Percentiles rank a stretch among this genome's conserved stretches.
Conservation (phyloP, 805 yeast genomes). For the Starmerella cellae region DNA sequence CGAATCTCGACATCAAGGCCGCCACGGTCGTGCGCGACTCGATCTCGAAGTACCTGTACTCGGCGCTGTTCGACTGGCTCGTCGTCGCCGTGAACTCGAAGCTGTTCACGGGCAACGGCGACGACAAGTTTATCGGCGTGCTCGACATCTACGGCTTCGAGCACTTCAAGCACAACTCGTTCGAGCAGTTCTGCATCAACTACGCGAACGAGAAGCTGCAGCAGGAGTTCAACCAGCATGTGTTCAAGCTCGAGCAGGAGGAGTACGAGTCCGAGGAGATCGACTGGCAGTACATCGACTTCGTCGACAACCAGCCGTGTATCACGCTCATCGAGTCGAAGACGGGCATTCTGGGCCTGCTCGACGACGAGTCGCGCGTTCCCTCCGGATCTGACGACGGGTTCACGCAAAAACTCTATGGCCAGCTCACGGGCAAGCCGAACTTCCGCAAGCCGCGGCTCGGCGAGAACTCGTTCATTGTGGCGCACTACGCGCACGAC, state of each 20-base stretch:
- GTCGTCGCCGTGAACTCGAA: constrained; percentile 72
- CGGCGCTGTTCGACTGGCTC: constrained; percentile 90
- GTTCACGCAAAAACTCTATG: constrained; percentile 83
- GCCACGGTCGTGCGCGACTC: constrained; percentile 90
- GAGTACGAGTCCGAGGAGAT: constrained; percentile 85
- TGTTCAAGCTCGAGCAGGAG: constrained; percentile 91
- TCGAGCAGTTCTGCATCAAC: constrained; percentile 94
- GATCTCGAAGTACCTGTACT: constrained; percentile 86
- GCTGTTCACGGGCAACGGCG: constrained; percentile 38
- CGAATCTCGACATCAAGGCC: constrained; percentile 68
- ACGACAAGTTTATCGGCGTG: constrained; percentile 84
- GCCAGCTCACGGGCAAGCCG: constrained; percentile 67
- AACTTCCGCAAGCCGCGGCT: constrained; percentile 86
- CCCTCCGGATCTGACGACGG: constrained; percentile 89
- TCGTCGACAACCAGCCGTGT: constrained; percentile 94
- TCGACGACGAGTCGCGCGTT: constrained; percentile 89
- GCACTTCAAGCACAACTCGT: constrained; percentile 85
- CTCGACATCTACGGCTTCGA: constrained; percentile 96
- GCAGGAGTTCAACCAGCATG: constrained; percentile 95
- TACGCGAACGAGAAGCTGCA: constrained; percentile 94
- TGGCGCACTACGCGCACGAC: constrained; percentile 87
- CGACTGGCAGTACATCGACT: constrained; percentile 93
- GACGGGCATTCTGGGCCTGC: constrained; percentile 71
- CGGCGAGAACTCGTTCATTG: constrained; percentile 81
- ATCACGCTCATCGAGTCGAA: constrained; percentile 80